Conservation (phyloP, 805 yeast species). For the Candida xiaguanensis region DNA sequence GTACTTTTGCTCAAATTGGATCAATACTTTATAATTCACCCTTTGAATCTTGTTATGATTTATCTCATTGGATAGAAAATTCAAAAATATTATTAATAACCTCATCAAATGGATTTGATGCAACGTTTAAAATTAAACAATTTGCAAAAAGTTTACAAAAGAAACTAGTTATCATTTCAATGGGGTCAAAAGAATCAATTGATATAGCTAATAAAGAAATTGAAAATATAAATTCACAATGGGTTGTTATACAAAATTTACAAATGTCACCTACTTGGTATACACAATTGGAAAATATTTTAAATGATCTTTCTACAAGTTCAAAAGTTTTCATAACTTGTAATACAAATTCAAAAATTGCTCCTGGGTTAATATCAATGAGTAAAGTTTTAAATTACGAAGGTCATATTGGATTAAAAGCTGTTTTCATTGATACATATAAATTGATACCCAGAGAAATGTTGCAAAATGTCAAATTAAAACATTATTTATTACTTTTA, state of each 20-base stretch:
- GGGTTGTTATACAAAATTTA: conserved; percentile 79
- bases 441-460: conserved; percentile 16
- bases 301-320: conserved; percentile 27
- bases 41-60: conserved; percentile 28
- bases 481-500: conserved; percentile 49
- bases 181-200: conserved; percentile 72
- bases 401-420: conserved; percentile 56
- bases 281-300: conserved; percentile 45
- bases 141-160: conserved; percentile 31
- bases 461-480: conserved; percentile 35
- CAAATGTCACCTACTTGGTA: conserved; percentile 72
- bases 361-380: conserved; percentile 52
- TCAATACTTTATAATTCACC: conserved; percentile 8
- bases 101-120: conserved; percentile 63
- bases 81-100: conserved; percentile 43
- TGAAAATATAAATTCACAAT: conserved; percentile 43
- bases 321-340: conserved; percentile 69
- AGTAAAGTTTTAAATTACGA: conserved; percentile 61
- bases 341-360: conserved; percentile 42
- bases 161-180: conserved; percentile 46
- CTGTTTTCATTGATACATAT: conserved; percentile 39
- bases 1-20: conserved; percentile 3
- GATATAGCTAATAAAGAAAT: conserved; percentile 56
- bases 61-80: conserved; percentile 25
- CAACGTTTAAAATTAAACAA: conserved; percentile 49